phyloP scores from a whole-genome alignment of 2,329 filamentous ascomycete genomes.

The Trichoderma arundinaceum region DNA sequence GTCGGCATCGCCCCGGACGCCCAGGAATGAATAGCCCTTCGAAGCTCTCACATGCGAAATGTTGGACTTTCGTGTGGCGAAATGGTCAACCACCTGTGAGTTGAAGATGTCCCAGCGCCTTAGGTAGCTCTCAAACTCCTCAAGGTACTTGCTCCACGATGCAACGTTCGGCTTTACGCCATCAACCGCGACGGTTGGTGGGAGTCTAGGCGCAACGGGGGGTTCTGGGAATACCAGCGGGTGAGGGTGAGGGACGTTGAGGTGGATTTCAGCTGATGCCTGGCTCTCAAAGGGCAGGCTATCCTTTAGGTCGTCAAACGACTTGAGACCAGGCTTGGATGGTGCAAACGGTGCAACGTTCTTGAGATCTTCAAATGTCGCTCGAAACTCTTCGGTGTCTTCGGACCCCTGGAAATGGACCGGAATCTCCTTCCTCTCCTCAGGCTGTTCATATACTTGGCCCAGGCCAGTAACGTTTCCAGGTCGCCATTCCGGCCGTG shows the following conservation, averaged over 20 bases:
- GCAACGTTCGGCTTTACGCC: constrained; percentile 51
- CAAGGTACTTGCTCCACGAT: constrained; percentile 58
- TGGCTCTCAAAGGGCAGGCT: constrained; percentile 63
- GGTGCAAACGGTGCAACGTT: constrained; percentile 62
- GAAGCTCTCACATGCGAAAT: constrained; percentile 47
- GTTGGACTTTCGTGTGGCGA: constrained; percentile 56
- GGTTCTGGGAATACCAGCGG: constrained; percentile 54
- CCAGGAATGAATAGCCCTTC: constrained; percentile 55
- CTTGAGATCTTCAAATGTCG: constrained; percentile 59
- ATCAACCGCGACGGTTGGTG: constrained; percentile 49
- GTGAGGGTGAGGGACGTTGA: constrained; percentile 43
- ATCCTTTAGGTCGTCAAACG: constrained; percentile 61
- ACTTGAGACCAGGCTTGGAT: constrained; percentile 55
- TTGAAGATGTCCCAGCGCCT: constrained; percentile 57
- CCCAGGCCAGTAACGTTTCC: constrained; percentile 49
- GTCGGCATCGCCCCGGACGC: constrained; percentile 50
- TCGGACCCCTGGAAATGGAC: constrained; percentile 57
- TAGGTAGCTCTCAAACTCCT: constrained; percentile 61
- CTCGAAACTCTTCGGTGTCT: constrained; percentile 61
- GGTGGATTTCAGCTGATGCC: constrained; percentile 51
- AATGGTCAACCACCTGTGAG: constrained; percentile 60
- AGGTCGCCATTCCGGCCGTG: constrained; percentile 64
- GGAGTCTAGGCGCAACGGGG: constrained; percentile 57
- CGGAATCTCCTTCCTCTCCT: constrained; percentile 38
- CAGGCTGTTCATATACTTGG: constrained; percentile 33